Evolutionary conservation across 2,329 filamentous ascomycete genomes (phyloP).

Genomic region (Beauveria bassiana): DNA sequence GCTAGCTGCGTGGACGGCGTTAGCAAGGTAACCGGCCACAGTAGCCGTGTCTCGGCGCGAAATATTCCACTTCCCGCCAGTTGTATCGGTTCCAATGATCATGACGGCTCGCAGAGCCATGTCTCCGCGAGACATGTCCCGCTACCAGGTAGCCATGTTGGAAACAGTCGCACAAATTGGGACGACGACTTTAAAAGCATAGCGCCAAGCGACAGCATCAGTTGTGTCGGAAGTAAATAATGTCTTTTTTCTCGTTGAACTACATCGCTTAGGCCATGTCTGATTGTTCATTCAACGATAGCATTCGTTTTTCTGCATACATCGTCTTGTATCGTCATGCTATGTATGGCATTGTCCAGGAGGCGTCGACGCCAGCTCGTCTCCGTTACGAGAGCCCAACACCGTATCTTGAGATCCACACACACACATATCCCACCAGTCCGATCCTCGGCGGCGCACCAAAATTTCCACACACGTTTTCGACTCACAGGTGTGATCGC

Average conservation of each 20-base stretch:
- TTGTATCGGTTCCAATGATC: background rate
- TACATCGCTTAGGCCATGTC: background rate
- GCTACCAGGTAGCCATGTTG: slow-evolving; percentile 22
- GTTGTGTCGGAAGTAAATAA: slow-evolving; percentile 40
- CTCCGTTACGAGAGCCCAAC: background rate
- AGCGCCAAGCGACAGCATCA: slow-evolving; percentile 55
- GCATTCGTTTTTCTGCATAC: background rate
- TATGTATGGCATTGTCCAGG: background rate
- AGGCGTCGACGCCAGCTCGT: background rate
- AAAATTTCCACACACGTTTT: background rate
- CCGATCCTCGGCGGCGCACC: slow-evolving; percentile 9
- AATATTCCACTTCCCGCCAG: slow-evolving; percentile 6
- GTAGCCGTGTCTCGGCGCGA: slow-evolving; percentile 21
- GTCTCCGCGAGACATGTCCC: slow-evolving; percentile 15
- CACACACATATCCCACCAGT: background rate
- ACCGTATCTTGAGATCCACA: slow-evolving; percentile 3
- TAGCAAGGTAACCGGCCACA: slow-evolving; percentile 35
- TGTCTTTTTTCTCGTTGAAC: background rate
- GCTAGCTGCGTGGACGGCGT: slow-evolving; percentile 33
- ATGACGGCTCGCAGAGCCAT: slow-evolving; percentile 14
- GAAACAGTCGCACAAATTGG: slow-evolving; percentile 33
- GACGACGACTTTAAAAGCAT: slow-evolving; percentile 46
- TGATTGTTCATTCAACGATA: background rate
- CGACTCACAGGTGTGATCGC: background rate
- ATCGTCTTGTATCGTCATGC: background rate